phyloP scores from a whole-genome alignment of 2,329 filamentous ascomycete species.

The Fusarium devonianum region DNA sequence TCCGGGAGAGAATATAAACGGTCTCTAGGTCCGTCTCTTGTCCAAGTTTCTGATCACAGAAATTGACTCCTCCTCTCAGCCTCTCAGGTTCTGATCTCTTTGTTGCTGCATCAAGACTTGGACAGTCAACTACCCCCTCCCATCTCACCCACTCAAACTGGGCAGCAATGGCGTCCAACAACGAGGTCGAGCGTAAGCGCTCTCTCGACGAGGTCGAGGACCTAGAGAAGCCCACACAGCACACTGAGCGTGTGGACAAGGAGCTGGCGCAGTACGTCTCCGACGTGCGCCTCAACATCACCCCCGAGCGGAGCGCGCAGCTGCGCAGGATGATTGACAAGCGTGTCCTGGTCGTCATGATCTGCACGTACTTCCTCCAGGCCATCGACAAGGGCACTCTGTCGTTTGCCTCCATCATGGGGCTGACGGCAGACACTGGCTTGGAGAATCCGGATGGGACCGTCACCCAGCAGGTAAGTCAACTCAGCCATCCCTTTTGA shows the following conservation, averaged over 20 bases:
- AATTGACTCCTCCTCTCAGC: not conserved
- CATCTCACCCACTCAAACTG: not conserved
- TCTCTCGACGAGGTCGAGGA: constrained; percentile 43
- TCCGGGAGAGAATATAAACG: not conserved
- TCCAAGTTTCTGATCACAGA: not conserved
- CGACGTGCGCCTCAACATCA: constrained; percentile 62
- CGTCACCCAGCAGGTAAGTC: constrained; percentile 29
- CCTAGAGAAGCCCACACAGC: constrained; percentile 53
- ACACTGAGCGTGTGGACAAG: constrained; percentile 64
- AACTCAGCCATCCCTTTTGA: too few relatives aligned
- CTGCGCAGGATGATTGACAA: constrained; percentile 71
- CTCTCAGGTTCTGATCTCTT: not conserved
- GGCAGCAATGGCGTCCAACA: constrained; percentile 16
- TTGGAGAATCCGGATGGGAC: constrained; percentile 50
- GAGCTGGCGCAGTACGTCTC: constrained; percentile 73
- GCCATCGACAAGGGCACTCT: constrained; percentile 73
- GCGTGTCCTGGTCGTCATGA: constrained; percentile 74
- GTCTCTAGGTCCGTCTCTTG: not conserved
- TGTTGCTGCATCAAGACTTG: not conserved
- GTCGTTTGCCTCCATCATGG: constrained; percentile 71
- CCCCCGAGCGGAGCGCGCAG: constrained; percentile 64
- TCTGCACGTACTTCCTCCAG: constrained; percentile 76
- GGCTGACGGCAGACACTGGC: constrained; percentile 58
- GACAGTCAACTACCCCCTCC: not conserved
- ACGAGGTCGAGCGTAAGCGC: constrained; percentile 22